phyloP scores from a whole-genome alignment of 805 yeast genomes.

The Starmerella scarabaei region DNA sequence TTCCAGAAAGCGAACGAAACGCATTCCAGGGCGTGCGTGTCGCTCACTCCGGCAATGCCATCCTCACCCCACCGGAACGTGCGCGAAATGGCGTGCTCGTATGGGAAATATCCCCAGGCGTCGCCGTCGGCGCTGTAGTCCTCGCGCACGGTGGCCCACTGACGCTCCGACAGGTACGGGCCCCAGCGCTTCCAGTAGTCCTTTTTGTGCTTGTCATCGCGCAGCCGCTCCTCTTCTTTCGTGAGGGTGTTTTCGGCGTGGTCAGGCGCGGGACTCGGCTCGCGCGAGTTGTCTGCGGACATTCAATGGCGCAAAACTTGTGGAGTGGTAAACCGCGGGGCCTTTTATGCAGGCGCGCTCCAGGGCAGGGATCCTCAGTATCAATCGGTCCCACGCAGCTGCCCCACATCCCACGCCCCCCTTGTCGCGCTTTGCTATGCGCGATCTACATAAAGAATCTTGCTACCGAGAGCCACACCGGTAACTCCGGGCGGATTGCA shows the following conservation, averaged over 20 bases:
- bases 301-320: too few species aligned
- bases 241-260: conserved; percentile 3
- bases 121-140: conserved; percentile 78
- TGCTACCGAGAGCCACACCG: too few species aligned
- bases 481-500: too few species aligned
- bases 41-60: conserved; percentile 82
- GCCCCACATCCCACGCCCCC: not conserved
- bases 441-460: too few species aligned
- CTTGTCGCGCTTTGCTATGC: not conserved
- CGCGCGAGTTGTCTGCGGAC: conserved; percentile 8
- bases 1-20: conserved; percentile 84
- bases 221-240: conserved; percentile 32
- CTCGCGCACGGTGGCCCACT: conserved; percentile 63
- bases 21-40: conserved; percentile 64
- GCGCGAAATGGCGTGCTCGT: conserved; percentile 68
- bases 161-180: conserved; percentile 75
- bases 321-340: too few species aligned
- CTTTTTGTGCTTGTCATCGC: conserved; percentile 29
- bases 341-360: not conserved
- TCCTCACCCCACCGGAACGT: conserved; percentile 94
- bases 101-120: conserved; percentile 82
- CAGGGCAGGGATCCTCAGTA: not conserved
- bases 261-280: conserved; percentile 5
- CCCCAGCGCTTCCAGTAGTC: conserved; percentile 84
- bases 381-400: not conserved